Base-by-base conservation (phyloP, 139 green algal species). In the Haematococcus sp. region DNA sequence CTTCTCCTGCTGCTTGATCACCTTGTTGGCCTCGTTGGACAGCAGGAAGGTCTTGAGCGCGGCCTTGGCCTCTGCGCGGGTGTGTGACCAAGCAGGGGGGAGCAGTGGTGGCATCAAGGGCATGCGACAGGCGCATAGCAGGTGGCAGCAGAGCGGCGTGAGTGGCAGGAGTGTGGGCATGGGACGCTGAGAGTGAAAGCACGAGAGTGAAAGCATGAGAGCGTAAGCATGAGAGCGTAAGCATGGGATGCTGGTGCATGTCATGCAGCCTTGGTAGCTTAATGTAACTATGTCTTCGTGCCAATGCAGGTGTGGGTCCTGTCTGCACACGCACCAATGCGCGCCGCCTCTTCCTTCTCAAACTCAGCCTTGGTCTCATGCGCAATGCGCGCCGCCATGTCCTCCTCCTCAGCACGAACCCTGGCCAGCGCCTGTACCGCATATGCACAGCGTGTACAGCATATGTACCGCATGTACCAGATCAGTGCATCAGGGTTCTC, bases 321-420 rank as follows among this genome's bases (percentile, higher is more conserved):
- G n/a, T n/a, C n/a, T n/a, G n/a, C n/a, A n/a, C 40, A 49, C 40
- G 71, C 71, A 0, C 7, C 7, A 9, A 46, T 25, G 2, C 75
- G 46, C 34, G 30, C 15, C 33, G 19, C 67, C 65, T 81, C 80
- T 49, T 82, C 80, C 30, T 54, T 46, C 55, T 76, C 55, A 58
- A 84, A 75, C 79, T 84, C 79, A 22, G 63, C 46, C 32, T 72
- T 72, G 20, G 75, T 80, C 43, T 84, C 79, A 55, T 81, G 78
- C 19, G 79, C 74, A 16, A 76, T 77, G 30, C 74, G 68, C 1
- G 79, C 34, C 2, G 79, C 74, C 9, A 74, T 68, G 9, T 75
- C 34, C 19, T 69, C 31, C 27, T 84, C 79, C 44, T 84, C 79
- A 23, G 52, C 60, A 1, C 52, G 32, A 27, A 68, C 19, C 9